A percentile compares a stretch with the other conserved stretches of the same genome.
Conservation (phyloP, 768 basidiomycete species). For the Antrodiella citrinella region DNA sequence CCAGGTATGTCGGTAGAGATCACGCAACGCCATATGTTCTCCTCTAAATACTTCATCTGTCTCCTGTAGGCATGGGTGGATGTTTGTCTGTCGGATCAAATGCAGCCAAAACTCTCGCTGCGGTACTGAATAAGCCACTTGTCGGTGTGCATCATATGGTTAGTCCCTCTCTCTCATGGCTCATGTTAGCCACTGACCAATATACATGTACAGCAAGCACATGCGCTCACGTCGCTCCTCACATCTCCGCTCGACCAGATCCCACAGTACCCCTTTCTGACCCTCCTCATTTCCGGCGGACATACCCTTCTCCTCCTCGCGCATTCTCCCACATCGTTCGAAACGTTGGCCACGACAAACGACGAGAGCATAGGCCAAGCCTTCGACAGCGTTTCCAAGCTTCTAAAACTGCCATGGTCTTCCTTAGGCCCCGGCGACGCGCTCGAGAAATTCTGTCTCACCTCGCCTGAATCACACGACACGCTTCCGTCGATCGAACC, state of each 20-base stretch:
- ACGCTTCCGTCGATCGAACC: conserved; percentile 20
- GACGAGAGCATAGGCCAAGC: conserved; percentile 75
- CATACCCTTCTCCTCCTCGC: conserved; percentile 86
- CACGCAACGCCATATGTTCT: too few species aligned
- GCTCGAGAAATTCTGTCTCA: conserved; percentile 61
- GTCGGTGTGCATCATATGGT: conserved; percentile 96
- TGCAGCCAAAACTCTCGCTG: conserved; percentile 75
- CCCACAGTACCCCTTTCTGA: conserved; percentile 78
- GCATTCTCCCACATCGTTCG: conserved; percentile 45
- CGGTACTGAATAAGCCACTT: conserved; percentile 65
- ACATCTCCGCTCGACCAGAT: conserved; percentile 37
- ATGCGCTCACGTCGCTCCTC: conserved; percentile 75
- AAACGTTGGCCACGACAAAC: conserved; percentile 62
- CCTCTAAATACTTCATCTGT: background rate
- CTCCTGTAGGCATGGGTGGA: conserved; percentile 54
- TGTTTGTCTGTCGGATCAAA: conserved; percentile 73
- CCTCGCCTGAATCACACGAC: conserved; percentile 15
- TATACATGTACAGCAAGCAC: conserved; percentile 64
- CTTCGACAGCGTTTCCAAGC: conserved; percentile 76
- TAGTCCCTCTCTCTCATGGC: conserved; percentile 7
- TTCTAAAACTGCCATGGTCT: conserved; percentile 60
- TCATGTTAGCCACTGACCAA: conserved; percentile 7
- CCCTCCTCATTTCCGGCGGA: conserved; percentile 87
- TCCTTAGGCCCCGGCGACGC: conserved; percentile 69
- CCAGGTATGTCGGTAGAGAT: conserved; percentile 49